Evolutionary conservation across 805 yeast genomes (phyloP).

Genomic region (Ogataea pignaliae): DNA sequence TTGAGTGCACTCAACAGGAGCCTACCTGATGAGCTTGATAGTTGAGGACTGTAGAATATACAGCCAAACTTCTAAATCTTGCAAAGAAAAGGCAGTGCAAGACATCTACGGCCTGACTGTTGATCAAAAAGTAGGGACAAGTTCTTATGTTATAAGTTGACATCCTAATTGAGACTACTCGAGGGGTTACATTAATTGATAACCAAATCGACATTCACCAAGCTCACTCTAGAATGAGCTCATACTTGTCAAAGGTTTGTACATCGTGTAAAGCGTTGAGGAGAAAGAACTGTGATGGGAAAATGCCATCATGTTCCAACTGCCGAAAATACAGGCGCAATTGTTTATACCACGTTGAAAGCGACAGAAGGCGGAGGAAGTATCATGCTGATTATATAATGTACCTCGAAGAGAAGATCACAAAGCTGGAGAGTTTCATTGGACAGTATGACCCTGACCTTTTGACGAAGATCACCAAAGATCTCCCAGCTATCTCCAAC

Average conservation of each 20-base stretch:
- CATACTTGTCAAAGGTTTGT: conserved; percentile 6
- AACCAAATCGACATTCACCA: too few relatives aligned
- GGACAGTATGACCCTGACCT: conserved; percentile 18
- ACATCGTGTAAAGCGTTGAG: conserved; percentile 16
- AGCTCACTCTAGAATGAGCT: too few relatives aligned
- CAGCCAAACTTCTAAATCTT: too few relatives aligned
- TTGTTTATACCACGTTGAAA: conserved; percentile 19
- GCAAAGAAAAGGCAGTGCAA: too few relatives aligned
- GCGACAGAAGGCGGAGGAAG: conserved; percentile 30
- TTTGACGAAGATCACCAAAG: not conserved
- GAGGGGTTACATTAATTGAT: too few relatives aligned
- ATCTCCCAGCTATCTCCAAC: not conserved
- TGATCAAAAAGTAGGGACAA: too few relatives aligned
- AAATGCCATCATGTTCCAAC: conserved; percentile 18
- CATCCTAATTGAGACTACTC: too few relatives aligned
- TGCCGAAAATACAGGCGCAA: conserved; percentile 16
- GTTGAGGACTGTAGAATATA: too few relatives aligned
- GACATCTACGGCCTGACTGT: too few relatives aligned
- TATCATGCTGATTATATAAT: conserved; percentile 31
- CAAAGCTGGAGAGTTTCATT: conserved; percentile 20
- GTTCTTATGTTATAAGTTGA: too few relatives aligned
- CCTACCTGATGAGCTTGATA: too few relatives aligned
- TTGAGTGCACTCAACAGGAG: too few relatives aligned
- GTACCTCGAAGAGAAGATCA: conserved; percentile 23
- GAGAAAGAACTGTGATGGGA: conserved; percentile 23